A percentile compares a stretch with the other conserved stretches of the same genome.
Conservation (phyloP, 2,329 filamentous ascomycete species). For the Monilinia aucupariae region DNA sequence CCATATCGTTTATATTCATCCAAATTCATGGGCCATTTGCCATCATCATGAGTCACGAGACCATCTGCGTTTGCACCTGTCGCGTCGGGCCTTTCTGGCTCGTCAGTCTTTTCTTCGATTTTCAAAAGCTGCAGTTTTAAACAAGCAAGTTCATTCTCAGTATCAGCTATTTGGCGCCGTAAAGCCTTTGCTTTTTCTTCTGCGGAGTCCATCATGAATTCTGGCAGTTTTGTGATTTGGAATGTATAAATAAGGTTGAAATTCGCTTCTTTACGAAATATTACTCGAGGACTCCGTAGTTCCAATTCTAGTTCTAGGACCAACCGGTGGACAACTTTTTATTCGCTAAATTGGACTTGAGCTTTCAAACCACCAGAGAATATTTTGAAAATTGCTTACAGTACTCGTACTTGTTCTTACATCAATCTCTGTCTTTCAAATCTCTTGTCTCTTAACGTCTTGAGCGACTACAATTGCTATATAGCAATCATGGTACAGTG, state of each 20-base stretch:
- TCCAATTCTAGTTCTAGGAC: not conserved
- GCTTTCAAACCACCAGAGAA: not conserved
- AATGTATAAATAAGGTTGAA: not conserved
- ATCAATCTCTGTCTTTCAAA: not conserved
- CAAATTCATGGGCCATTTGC: constrained; percentile 61
- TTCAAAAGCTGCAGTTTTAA: constrained; percentile 43
- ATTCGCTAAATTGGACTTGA: constrained; percentile 7
- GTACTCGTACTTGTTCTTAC: too few species aligned
- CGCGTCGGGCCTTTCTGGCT: not conserved
- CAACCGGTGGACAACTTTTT: constrained; percentile 5
- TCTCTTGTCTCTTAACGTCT: not conserved
- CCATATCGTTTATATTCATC: constrained; percentile 85
- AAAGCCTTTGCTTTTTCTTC: constrained; percentile 38
- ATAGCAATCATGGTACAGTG: constrained; percentile 19
- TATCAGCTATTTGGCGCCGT: constrained; percentile 43
- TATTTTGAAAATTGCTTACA: not conserved
- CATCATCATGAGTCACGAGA: constrained; percentile 25
- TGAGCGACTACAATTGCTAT: not conserved
- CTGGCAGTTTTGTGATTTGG: not conserved
- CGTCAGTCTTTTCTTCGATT: constrained; percentile 20
- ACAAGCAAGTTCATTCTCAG: constrained; percentile 44
- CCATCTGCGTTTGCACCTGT: not conserved
- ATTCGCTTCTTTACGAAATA: constrained; percentile 3
- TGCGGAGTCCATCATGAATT: constrained; percentile 36
- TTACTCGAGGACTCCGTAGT: too few species aligned